Percentiles rank a stretch among this genome's conserved stretches.
phyloP scores from a whole-genome alignment of 148 eudicot genomes.

The Agrostemma githago region DNA sequence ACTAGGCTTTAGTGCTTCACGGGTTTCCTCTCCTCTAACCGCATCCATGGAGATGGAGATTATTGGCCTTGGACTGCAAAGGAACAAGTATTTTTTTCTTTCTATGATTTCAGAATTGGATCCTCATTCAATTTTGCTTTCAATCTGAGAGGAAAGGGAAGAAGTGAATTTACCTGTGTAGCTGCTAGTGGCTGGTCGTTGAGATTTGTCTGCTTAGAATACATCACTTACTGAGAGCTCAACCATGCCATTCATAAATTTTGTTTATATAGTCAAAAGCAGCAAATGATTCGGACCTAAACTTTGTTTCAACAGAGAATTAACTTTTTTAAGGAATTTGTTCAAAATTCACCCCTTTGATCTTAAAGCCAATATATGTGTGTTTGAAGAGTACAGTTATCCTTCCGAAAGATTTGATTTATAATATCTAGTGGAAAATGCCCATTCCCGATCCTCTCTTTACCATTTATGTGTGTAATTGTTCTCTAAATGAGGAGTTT shows the following conservation, averaged over 20 bases:
- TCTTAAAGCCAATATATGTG: no score
- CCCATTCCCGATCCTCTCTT: background rate
- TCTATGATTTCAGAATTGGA: no score
- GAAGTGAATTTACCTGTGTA: background rate
- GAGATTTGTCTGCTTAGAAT: background rate
- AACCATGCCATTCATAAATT: background rate
- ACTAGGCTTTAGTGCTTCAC: no score
- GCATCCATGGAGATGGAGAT: no score
- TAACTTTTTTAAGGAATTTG: background rate
- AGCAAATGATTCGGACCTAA: no score
- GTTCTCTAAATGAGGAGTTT: background rate
- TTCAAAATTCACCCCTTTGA: background rate
- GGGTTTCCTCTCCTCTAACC: no score
- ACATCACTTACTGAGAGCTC: background rate
- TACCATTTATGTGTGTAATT: background rate
- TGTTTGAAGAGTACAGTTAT: no score
- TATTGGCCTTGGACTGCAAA: no score
- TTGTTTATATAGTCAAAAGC: no score
- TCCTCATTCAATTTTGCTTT: no score
- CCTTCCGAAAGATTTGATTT: background rate
- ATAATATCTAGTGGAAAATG: background rate
- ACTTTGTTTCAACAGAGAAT: background rate
- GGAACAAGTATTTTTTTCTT: no score
- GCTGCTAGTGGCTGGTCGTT: background rate
- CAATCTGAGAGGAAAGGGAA: background rate